Percentiles rank a stretch among this genome's conserved stretches.
phyloP scores from a whole-genome alignment of 2,329 filamentous ascomycete genomes.

The Nigrospora osmanthi region DNA sequence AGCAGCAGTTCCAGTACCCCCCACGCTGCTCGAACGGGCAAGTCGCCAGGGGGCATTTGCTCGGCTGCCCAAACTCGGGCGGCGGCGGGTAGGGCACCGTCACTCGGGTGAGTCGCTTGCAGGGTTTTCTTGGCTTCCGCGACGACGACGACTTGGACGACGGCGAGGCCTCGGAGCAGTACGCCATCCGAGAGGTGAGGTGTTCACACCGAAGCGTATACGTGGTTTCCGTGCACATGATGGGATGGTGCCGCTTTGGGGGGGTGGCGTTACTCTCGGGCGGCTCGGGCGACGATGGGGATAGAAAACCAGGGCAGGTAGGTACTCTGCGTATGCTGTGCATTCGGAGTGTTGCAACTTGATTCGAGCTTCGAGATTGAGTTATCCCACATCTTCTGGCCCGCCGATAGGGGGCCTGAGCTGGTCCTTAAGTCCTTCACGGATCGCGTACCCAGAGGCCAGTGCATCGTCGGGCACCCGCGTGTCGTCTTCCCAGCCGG shows the following conservation, averaged over 20 bases:
- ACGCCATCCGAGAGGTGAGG: slow-evolving; percentile 33
- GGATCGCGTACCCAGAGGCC: no score
- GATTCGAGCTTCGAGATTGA: no score
- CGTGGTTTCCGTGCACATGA: slow-evolving; percentile 41
- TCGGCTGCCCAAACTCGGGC: slow-evolving; percentile 30
- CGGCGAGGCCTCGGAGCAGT: slow-evolving; percentile 33
- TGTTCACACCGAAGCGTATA: slow-evolving; percentile 46
- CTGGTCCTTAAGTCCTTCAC: no score
- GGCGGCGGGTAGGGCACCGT: slow-evolving; percentile 40
- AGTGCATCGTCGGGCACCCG: no score
- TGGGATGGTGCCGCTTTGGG: slow-evolving; percentile 2
- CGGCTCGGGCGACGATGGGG: no score
- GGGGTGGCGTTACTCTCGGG: no score
- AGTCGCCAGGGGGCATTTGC: slow-evolving; percentile 35
- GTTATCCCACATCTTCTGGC: no score
- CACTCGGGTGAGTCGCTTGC: slow-evolving; percentile 32
- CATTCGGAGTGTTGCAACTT: no score
- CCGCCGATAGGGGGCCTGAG: no score
- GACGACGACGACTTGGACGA: slow-evolving; percentile 9
- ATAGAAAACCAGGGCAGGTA: no score
- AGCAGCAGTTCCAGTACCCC: slow-evolving; percentile 47
- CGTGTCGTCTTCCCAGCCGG: no score
- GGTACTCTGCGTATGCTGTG: no score
- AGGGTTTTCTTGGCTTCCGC: slow-evolving; percentile 25
- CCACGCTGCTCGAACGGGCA: slow-evolving; percentile 43